Evolutionary conservation across 148 eudicot genomes (phyloP), one percentile per base, ranked within the genome.

Genomic region (Rhododendron ovatum): DNA sequence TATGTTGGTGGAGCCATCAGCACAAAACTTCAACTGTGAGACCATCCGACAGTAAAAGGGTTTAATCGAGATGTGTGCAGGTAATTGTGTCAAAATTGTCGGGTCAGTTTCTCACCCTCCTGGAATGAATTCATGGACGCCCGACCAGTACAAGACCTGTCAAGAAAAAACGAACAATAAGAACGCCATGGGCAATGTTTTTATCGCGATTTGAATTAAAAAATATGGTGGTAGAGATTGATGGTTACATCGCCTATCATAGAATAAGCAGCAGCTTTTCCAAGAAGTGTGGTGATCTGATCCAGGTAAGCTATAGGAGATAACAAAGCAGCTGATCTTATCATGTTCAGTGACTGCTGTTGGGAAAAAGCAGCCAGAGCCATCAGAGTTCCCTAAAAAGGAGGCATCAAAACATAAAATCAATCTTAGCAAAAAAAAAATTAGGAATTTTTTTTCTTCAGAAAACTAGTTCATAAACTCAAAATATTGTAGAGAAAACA

Each of bases 251-350:
- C 90, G 41, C 88, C 92, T n/a, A 87, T 41, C 48, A 88, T 88
- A 55, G 39, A 30, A 55, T 92, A 83, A 35, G 91, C 92, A 30
- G 88, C 92, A 82, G 65, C 77, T 82, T 75, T 89, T 33, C 85
- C 89, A 43, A 92, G 89, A 67, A 28, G 48, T 13, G 94, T 85
- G n/a, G 89, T 73, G 75, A 90, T 87, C 28, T 92, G 87, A 14
- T 88, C 87, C 71, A 92, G 14, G 86, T 89, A 91, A 71, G 94
- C 91, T 67, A 92, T 89, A 12, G 94, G 94, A 83, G 90, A 85
- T 3, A 92, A 87, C 85, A 90, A 78, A 78, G 90, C 94, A 79
- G 94, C 92, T 57, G 92, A 89, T 78, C 92, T 91, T 41, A 89
- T 73, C 89, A 84, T 89, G 87, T 86, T 86, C 82, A 88, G 1